These are phyloP conservation scores for Adansonia gregorii DNA, from an alignment of 441 rosid species.

Conservation along the genomic window DNA sequence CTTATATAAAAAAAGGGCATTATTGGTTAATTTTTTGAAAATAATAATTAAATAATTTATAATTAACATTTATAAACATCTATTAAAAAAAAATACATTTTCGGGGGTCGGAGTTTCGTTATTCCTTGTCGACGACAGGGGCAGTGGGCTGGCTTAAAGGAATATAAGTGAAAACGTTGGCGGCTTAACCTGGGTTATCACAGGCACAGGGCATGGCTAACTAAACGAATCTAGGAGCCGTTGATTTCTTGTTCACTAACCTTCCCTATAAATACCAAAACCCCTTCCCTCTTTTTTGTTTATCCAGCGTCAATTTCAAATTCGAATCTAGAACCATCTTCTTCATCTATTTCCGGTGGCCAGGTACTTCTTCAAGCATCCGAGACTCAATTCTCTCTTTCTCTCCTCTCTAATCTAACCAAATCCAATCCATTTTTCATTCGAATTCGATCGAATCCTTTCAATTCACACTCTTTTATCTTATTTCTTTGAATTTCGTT, in stretches of 20 bases:
- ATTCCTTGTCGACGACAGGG: background rate
- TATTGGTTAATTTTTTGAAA: too few relatives aligned
- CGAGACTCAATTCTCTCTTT: background rate
- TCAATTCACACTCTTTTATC: background rate
- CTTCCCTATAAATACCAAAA: background rate
- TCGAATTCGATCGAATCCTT: too few relatives aligned
- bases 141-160: background rate
- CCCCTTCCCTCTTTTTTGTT: background rate
- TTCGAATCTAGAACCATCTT: slow-evolving; percentile 12
- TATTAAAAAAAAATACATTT: too few relatives aligned
- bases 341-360: slow-evolving; percentile 1
- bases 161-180: background rate
- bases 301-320: slow-evolving; percentile 1
- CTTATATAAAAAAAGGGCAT: too few relatives aligned
- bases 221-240: background rate
- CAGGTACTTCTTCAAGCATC: background rate
- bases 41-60: too few relatives aligned
- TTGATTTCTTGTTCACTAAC: background rate
- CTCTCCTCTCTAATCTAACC: background rate
- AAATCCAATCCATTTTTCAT: background rate
- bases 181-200: slow-evolving; percentile 11
- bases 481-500: background rate
- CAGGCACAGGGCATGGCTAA: background rate
- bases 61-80: background rate
- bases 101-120: background rate